A percentile compares a stretch with the other conserved stretches of the same genome.
phyloP scores from a whole-genome alignment of 1,139 yeast species.

The Debaryomyces psychrophilus region DNA sequence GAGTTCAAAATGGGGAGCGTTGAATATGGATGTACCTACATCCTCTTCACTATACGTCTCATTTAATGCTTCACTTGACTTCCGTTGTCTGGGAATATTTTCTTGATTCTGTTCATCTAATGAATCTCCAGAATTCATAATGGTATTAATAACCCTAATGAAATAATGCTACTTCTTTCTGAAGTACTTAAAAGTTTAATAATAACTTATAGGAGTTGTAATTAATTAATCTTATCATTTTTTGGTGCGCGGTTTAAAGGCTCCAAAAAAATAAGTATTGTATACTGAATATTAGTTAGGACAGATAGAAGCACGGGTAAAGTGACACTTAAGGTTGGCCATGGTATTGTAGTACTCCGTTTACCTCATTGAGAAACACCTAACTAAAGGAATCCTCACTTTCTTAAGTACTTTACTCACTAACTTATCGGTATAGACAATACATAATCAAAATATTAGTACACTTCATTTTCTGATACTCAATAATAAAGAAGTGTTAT shows the following conservation, averaged over 20 bases:
- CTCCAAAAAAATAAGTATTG: background rate
- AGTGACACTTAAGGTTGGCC: no score
- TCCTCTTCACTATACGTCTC: background rate
- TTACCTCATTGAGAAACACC: background rate
- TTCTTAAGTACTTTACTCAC: no score
- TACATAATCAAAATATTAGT: no score
- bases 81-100: conserved; percentile 8
- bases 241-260: background rate
- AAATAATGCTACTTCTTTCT: background rate
- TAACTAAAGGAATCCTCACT: no score
- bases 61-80: conserved; percentile 9
- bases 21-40: conserved; percentile 17
- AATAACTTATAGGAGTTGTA: background rate
- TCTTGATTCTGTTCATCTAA: conserved; percentile 2
- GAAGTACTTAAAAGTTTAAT: background rate
- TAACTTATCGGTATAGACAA: no score
- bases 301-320: no score
- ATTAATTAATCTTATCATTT: conserved; percentile 6
- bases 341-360: conserved; percentile 13
- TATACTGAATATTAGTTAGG: no score
- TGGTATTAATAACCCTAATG: background rate
- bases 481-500: no score
- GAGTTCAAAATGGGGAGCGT: conserved; percentile 28
- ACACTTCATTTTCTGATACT: no score
- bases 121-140: background rate